Evolutionary conservation across 2,329 filamentous ascomycete genomes (phyloP).

Genomic region (Exophiala spinifera): DNA sequence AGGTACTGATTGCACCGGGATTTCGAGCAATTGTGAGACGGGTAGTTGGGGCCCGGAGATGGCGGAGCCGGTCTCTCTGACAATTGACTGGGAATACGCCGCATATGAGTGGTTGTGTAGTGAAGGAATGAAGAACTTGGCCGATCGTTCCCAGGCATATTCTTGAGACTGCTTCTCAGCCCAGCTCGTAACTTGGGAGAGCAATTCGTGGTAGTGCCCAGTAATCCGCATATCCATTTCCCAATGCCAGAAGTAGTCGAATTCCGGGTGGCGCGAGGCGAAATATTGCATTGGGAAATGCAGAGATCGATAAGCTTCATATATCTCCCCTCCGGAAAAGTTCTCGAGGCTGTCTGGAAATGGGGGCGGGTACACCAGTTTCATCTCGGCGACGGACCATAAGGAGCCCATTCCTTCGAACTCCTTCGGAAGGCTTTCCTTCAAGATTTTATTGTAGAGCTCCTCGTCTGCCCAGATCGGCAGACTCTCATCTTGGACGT

Average conservation of each 20-base stretch:
- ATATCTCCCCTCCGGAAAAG: conserved; percentile 29
- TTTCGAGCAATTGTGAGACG: conserved; percentile 13
- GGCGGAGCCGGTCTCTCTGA: conserved; percentile 13
- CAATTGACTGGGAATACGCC: conserved; percentile 15
- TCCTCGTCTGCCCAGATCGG: conserved; percentile 70
- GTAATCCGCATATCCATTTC: conserved; percentile 67
- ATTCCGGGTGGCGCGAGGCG: conserved; percentile 61
- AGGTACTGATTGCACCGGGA: conserved; percentile 17
- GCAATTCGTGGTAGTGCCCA: conserved; percentile 69
- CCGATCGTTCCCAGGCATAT: conserved; percentile 73
- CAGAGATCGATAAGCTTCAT: conserved; percentile 54
- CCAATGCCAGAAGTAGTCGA: conserved; percentile 68
- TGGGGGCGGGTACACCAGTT: conserved; percentile 25
- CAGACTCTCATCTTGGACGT: conserved; percentile 69
- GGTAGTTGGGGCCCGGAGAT: conserved; percentile 26
- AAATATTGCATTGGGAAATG: conserved; percentile 64
- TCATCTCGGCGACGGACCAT: conserved; percentile 31
- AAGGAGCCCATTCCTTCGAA: conserved; percentile 38
- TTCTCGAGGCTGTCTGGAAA: conserved; percentile 32
- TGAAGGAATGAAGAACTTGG: conserved; percentile 71
- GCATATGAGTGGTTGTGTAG: conserved; percentile 24
- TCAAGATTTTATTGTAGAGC: conserved; percentile 59
- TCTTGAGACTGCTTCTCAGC: conserved; percentile 65
- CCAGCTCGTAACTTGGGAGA: conserved; percentile 66
- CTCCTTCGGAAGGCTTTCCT: conserved; percentile 32